Base-by-base conservation (phyloP, 2,329 filamentous ascomycete species). In the Domatiomyces globalis region DNA sequence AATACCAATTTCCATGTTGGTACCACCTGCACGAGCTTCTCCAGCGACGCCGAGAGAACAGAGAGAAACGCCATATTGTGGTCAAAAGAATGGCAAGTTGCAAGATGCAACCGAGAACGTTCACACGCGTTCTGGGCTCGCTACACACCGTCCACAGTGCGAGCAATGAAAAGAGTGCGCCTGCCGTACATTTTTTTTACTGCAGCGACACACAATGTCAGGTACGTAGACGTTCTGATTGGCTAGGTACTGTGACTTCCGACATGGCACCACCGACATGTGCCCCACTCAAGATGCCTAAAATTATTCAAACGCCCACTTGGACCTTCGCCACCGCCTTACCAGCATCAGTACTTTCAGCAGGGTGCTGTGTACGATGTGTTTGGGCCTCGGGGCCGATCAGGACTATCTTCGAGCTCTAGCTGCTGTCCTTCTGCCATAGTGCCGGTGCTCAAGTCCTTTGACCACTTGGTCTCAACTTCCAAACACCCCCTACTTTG, bases 21-120 rank as follows among this genome's bases (percentile, higher is more conserved):
- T 60, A 66, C 70, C 60, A 61, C 67, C 52, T 70, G 67, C 69
- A 69, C 74, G 59, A 66, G 72, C 60, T 67, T 63, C 55, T 67
- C 70, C 52, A 72, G 53, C 45, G 56, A 70, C 56, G 70, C 70
- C 53, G 74, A 63, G 53, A 76, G 58, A 45, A 67, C 64, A 46
- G 73, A 65, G 59, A 78, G 69, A 52, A 78, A 61, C 57, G 75
- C 76, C 76, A 79, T 79, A 39, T 5, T 15, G 33, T 15, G 33
- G 33, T 15, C 12, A 39, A 39, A 39, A 39, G 33, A 39, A 39
- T 10, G 33, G 15, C 33, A 39, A 15, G 33, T 15, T 10, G 33
- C 12, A 39, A 15, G 33, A 39, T 12, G 12, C 33, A 15, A 39
- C 33, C 33, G 5, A 39, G 12, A 10, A 15, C 5, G 33, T 15